Conservation (phyloP, 129 eudicot genomes). For the Sambucus nigra region DNA sequence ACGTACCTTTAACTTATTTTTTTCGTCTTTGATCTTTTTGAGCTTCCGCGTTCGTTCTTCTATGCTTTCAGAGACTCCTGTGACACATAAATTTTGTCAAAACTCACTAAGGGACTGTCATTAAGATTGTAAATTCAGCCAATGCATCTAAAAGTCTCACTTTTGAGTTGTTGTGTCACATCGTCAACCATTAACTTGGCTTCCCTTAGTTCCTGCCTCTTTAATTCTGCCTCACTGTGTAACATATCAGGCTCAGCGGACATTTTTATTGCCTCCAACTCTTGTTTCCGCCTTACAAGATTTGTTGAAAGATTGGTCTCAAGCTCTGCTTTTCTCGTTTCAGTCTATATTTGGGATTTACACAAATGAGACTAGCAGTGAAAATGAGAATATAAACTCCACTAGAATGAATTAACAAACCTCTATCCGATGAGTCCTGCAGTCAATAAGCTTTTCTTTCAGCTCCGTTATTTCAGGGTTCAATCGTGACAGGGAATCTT, state of each 20-base stretch:
- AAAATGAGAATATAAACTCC: not conserved
- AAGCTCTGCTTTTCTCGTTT: constrained; percentile 89
- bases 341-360: constrained; percentile 35
- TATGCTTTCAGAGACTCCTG: constrained; percentile 74
- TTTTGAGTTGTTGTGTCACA: constrained; percentile 56
- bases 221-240: constrained; percentile 55
- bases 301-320: constrained; percentile 94
- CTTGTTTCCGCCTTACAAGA: constrained; percentile 86
- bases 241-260: constrained; percentile 57
- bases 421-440: constrained; percentile 86
- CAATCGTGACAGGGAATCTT: constrained; percentile 56
- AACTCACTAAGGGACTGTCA: not conserved
- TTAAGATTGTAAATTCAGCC: constrained; percentile 1
- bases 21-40: constrained; percentile 61
- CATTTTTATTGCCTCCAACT: constrained; percentile 68
- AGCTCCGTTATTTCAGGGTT: constrained; percentile 92
- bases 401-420: constrained; percentile 28
- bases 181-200: constrained; percentile 55
- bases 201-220: constrained; percentile 67
- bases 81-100: constrained; percentile 6
- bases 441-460: constrained; percentile 68
- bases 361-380: not conserved
- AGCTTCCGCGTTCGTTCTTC: constrained; percentile 52
- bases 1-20: constrained; percentile 57
- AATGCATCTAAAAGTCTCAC: constrained; percentile 24